Conservation (phyloP, 2,329 filamentous ascomycete species). For the Aureobasidium sp. region DNA sequence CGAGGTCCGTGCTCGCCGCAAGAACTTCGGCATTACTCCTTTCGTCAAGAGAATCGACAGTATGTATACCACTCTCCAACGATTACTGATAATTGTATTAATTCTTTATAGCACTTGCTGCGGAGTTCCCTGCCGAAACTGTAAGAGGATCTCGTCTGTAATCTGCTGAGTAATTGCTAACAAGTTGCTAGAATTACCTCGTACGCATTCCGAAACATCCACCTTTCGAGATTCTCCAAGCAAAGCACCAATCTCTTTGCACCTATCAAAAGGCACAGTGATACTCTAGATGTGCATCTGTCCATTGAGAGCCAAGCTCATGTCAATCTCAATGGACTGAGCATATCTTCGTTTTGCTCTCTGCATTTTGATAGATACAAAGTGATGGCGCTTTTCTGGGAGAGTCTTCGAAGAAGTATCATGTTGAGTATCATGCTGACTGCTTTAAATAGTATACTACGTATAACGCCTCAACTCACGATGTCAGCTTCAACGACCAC, state of each 20-base stretch:
- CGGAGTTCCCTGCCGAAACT: conserved; percentile 94
- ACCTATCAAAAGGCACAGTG: not conserved
- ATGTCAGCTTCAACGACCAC: conserved; percentile 88
- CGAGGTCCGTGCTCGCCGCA: conserved; percentile 74
- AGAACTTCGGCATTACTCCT: conserved; percentile 79
- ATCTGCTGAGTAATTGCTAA: too few relatives aligned
- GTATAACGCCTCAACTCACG: conserved; percentile 91
- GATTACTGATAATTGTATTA: not conserved
- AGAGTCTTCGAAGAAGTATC: not conserved
- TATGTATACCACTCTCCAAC: conserved; percentile 25
- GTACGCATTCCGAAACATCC: not conserved
- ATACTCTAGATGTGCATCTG: not conserved
- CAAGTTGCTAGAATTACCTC: not conserved
- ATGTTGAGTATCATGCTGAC: not conserved
- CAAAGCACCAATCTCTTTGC: not conserved
- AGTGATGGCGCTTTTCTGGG: not conserved
- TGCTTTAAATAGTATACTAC: conserved; percentile 50
- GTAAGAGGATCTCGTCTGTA: too few relatives aligned
- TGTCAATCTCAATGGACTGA: not conserved
- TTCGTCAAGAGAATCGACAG: conserved; percentile 98
- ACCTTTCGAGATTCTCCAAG: not conserved
- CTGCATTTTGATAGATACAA: not conserved
- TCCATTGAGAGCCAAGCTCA: not conserved
- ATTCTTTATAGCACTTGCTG: conserved; percentile 51
- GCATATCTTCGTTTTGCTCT: not conserved